These are phyloP conservation scores for Zygosaccharomyces bailii DNA, from an alignment of 805 yeast species.

Conservation along the genomic window DNA sequence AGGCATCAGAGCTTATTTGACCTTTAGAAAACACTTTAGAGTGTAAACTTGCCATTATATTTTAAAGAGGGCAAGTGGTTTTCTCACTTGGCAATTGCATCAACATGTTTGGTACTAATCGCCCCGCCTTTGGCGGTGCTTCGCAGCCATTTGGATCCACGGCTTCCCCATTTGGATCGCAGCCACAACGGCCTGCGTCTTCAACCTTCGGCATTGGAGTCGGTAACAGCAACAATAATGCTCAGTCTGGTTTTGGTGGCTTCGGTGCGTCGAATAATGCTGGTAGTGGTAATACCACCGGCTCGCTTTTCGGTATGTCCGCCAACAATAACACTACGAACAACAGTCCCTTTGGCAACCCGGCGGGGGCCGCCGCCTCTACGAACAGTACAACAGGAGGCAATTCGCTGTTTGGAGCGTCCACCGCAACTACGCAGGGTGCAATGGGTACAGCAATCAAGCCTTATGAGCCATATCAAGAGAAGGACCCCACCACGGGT, in stretches of 20 bases:
- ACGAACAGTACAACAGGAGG: constrained; percentile 13
- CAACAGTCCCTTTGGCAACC: constrained; percentile 26
- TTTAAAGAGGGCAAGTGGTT: not conserved
- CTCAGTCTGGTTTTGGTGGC: constrained; percentile 37
- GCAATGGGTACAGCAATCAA: constrained; percentile 58
- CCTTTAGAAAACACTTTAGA: not conserved
- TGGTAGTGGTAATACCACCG: constrained; percentile 15
- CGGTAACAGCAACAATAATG: constrained; percentile 28
- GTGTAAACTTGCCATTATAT: not conserved
- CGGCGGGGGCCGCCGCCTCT: constrained; percentile 30
- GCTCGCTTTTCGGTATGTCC: constrained; percentile 34
- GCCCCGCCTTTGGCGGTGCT: constrained; percentile 23
- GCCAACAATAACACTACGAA: constrained; percentile 20
- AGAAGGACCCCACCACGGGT: constrained; percentile 62
- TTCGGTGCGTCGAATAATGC: constrained; percentile 26
- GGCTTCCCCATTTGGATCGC: constrained; percentile 23
- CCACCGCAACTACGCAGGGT: constrained; percentile 6
- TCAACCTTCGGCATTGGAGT: constrained; percentile 39
- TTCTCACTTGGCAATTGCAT: constrained; percentile 6
- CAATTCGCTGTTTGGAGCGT: constrained; percentile 42
- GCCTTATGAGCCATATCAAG: constrained; percentile 67
- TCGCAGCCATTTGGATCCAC: constrained; percentile 23
- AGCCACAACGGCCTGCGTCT: constrained; percentile 22
- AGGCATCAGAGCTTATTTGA: not conserved
- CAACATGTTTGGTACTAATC: constrained; percentile 24